These are phyloP conservation scores for Mucor indicus DNA, from an alignment of 371 early-diverging fungal genomes.

Conservation along the genomic window DNA sequence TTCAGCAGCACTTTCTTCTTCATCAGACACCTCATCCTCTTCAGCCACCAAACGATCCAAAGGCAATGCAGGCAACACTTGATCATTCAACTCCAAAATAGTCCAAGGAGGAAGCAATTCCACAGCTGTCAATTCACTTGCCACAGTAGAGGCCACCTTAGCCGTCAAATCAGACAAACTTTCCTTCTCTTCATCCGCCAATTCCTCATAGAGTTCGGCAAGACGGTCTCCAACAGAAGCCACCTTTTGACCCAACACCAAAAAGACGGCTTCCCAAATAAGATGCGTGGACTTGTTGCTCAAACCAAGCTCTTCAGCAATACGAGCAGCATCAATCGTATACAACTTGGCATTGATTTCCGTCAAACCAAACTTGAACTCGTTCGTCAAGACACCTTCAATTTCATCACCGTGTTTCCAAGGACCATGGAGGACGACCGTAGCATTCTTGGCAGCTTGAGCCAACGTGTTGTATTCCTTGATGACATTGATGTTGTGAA, in stretches of 20 bases:
- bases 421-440: slow-evolving; percentile 65
- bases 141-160: slow-evolving; percentile 27
- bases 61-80: slow-evolving; percentile 29
- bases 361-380: slow-evolving; percentile 62
- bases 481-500: slow-evolving; percentile 62
- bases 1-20: slow-evolving; percentile 39
- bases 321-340: slow-evolving; percentile 61
- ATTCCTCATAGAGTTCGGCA: slow-evolving; percentile 27
- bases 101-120: slow-evolving; percentile 55
- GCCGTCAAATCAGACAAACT: slow-evolving; percentile 17
- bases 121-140: slow-evolving; percentile 26
- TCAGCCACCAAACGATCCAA: slow-evolving; percentile 35
- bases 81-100: slow-evolving; percentile 43
- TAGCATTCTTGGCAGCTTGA: slow-evolving; percentile 53
- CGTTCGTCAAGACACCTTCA: slow-evolving; percentile 63
- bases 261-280: slow-evolving; percentile 64
- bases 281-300: slow-evolving; percentile 43
- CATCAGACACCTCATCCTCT: slow-evolving; percentile 33
- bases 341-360: slow-evolving; percentile 59
- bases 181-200: slow-evolving; percentile 26
- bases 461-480: slow-evolving; percentile 62
- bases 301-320: slow-evolving; percentile 63
- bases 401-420: slow-evolving; percentile 69
- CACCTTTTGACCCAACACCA: slow-evolving; percentile 26
- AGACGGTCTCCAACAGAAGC: slow-evolving; percentile 15